Conservation (phyloP, 257 asterid species). For the Scutellaria baicalensis region DNA sequence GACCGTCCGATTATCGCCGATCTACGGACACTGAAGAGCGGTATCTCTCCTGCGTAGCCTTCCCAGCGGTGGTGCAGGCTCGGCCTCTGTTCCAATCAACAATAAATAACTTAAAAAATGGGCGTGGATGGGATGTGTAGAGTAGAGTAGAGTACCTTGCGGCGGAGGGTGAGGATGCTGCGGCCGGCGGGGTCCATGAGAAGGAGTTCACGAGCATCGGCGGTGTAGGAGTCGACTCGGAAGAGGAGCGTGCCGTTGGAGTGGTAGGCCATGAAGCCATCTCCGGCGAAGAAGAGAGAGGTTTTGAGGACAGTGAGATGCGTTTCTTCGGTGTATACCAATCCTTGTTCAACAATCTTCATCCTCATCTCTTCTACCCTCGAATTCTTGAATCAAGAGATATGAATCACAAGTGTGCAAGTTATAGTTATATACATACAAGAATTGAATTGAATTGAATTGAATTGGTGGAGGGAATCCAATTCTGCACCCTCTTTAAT, state of each 20-base stretch:
- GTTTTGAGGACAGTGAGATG: constrained; percentile 59
- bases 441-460: too few relatives aligned
- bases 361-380: not conserved
- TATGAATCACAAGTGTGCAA: not conserved
- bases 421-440: too few relatives aligned
- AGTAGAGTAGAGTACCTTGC: constrained; percentile 36
- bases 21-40: constrained; percentile 41
- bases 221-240: constrained; percentile 58
- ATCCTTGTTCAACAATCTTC: constrained; percentile 43
- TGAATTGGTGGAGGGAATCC: too few relatives aligned
- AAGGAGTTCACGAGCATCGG: constrained; percentile 43
- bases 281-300: constrained; percentile 69
- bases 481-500: too few relatives aligned
- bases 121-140: too few relatives aligned
- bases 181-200: constrained; percentile 69
- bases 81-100: constrained; percentile 41
- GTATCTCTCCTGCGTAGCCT: constrained; percentile 59
- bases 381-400: not conserved
- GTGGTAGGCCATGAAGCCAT: constrained; percentile 69
- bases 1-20: constrained; percentile 41
- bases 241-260: constrained; percentile 44
- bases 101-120: not conserved
- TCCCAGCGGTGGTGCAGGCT: constrained; percentile 79
- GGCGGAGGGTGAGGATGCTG: constrained; percentile 72
- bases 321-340: constrained; percentile 35